phyloP scores from a whole-genome alignment of 2,329 filamentous ascomycete genomes.

The Calonectria pteridis region DNA sequence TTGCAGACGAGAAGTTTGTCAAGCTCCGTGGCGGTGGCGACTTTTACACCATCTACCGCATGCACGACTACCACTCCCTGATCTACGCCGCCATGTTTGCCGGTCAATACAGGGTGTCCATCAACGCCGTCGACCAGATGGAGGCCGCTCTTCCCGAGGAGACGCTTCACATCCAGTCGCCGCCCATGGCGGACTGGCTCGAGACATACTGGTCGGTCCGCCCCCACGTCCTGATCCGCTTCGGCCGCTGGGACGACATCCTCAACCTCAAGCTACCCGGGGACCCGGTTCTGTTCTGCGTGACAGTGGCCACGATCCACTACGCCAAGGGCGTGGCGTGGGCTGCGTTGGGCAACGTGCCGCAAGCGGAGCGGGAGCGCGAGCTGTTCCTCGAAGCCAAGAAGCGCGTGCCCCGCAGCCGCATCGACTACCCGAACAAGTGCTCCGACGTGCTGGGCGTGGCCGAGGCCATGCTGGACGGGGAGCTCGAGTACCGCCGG shows the following conservation, averaged over 20 bases:
- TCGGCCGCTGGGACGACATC: conserved; percentile 77
- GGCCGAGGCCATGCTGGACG: conserved; percentile 74
- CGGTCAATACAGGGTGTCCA: conserved; percentile 69
- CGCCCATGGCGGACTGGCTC: conserved; percentile 81
- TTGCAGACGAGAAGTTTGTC: conserved; percentile 75
- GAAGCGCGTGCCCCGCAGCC: conserved; percentile 63
- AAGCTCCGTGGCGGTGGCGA: conserved; percentile 67
- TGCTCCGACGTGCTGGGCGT: conserved; percentile 72
- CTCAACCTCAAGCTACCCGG: conserved; percentile 65
- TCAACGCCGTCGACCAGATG: conserved; percentile 69
- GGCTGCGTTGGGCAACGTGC: conserved; percentile 67
- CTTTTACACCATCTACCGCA: conserved; percentile 80
- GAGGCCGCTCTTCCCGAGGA: conserved; percentile 72
- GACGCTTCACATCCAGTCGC: conserved; percentile 58
- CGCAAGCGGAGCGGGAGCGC: conserved; percentile 64
- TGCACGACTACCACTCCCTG: conserved; percentile 78
- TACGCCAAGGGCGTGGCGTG: conserved; percentile 77
- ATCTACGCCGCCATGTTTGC: conserved; percentile 84
- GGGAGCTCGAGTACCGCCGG: conserved; percentile 77
- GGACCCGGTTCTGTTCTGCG: conserved; percentile 71
- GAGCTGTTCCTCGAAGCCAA: conserved; percentile 63
- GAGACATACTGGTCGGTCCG: conserved; percentile 75
- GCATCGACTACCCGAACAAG: conserved; percentile 77
- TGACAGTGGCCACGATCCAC: conserved; percentile 74
- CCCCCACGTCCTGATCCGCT: conserved; percentile 77